Conservation (phyloP, 805 yeast genomes). For the Kuraishia capsulata region DNA sequence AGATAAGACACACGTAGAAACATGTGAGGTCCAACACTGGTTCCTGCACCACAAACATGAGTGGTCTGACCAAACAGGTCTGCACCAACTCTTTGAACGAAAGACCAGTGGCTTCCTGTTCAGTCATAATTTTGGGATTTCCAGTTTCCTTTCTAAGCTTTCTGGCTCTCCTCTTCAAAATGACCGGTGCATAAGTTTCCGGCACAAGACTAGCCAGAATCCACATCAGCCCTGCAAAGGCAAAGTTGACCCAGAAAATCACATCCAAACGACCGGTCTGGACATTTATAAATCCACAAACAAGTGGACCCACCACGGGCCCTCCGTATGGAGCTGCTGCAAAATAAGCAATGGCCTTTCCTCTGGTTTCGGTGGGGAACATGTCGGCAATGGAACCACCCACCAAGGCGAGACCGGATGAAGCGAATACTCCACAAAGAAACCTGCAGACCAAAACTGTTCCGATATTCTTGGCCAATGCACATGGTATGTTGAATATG, state of each 20-base stretch:
- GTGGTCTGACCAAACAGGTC: slow-evolving; percentile 71
- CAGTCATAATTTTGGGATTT: slow-evolving; percentile 78
- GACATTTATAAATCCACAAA: slow-evolving; percentile 76
- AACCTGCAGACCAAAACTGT: slow-evolving; percentile 76
- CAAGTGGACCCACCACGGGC: slow-evolving; percentile 83
- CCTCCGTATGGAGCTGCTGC: slow-evolving; percentile 92
- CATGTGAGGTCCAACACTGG: slow-evolving; percentile 83
- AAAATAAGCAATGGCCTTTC: slow-evolving; percentile 83
- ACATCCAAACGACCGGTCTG: slow-evolving; percentile 60
- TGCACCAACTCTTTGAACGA: slow-evolving; percentile 58
- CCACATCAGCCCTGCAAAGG: slow-evolving; percentile 83
- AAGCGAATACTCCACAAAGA: slow-evolving; percentile 77
- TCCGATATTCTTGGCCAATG: slow-evolving; percentile 74
- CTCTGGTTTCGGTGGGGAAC: slow-evolving; percentile 75
- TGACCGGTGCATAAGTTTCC: slow-evolving; percentile 87
- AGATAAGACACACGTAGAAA: slow-evolving; percentile 78
- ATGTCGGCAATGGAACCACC: slow-evolving; percentile 91
- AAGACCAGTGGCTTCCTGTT: slow-evolving; percentile 79
- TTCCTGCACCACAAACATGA: slow-evolving; percentile 68
- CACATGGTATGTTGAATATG: slow-evolving; percentile 82
- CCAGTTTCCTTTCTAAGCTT: slow-evolving; percentile 72
- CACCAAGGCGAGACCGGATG: slow-evolving; percentile 77
- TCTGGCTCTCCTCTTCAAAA: slow-evolving; percentile 57
- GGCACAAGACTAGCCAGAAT: slow-evolving; percentile 57
- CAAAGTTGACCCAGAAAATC: slow-evolving; percentile 88